Evolutionary conservation across 805 yeast genomes (phyloP), one percentile per base, ranked within the genome.

Genomic region (Wickerhamiella azymoides): DNA sequence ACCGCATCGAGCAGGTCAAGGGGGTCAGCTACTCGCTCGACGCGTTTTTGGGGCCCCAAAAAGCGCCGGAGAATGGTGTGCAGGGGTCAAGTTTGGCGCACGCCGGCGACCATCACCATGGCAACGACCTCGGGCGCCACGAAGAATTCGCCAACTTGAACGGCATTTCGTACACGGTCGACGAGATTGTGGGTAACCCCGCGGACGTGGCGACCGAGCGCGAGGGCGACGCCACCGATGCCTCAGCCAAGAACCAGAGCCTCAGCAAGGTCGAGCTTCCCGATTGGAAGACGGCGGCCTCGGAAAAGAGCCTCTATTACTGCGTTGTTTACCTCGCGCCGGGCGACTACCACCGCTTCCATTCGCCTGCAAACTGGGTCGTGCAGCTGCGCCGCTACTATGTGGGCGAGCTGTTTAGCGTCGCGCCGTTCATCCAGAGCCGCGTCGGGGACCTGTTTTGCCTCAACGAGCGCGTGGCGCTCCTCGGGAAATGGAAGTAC

Each of bases 291-390:
- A 50, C 54, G 11, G 49, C 68, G 18, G 55, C 61, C 18, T 10
- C 24, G 11, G 72, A 73, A 36, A 81, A 77, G 45, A 74, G 77
- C 54, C 67, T 92, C 47, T 89, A 72, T 57, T 92, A 80, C 62
- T 80, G 95, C 1, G 99, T 92, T 16, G 84, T 92, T 16, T 92
- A 92, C 60, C 70, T 92, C 45, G 96, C 97, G 0, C 99, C 99
- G 0, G 99, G 99, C 35, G 98, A 92, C 61, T 92, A 92, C 63
- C 99, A 92, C 64, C 80, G 94, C 51, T 92, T 80, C 66, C 99
- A 92, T 62, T 84, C 97, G 10, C 98, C 99, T 2, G 75, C 85
- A 1, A 80, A 83, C 60, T 92, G 99, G 99, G 96, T 92, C 17
- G 79, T 93, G 40, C 84, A 92, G 14, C 62, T 84, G 45, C 79